These are phyloP conservation scores for Anisodus acutangulus DNA, from an alignment of 257 asterid genomes.

Conservation along the genomic window DNA sequence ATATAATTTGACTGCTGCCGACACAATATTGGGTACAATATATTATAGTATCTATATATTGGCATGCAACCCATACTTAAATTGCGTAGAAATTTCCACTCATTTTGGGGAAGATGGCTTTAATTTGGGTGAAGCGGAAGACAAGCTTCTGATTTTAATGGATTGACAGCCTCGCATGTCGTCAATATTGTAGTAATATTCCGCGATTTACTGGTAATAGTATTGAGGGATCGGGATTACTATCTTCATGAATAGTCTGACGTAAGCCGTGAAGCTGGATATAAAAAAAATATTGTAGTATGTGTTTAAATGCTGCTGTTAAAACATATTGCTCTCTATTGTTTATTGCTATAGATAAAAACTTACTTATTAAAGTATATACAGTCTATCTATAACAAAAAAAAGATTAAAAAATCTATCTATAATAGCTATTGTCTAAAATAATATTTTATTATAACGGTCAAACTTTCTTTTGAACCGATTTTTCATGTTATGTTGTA, in stretches of 20 bases:
- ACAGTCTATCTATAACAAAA: no score
- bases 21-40: neutral
- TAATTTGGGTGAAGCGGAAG: neutral
- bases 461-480: no score
- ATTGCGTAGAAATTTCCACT: neutral
- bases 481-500: no score
- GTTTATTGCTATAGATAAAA: no score
- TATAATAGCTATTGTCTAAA: no score
- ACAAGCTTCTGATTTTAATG: neutral
- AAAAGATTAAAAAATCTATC: no score
- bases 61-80: constrained; percentile 20
- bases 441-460: no score
- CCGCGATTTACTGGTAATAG: no score
- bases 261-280: no score
- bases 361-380: no score
- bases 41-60: neutral
- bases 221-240: no score
- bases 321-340: neutral
- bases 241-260: no score
- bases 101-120: neutral
- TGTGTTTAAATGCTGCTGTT: neutral
- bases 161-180: neutral
- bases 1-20: neutral
- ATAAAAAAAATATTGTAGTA: neutral
- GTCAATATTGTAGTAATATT: neutral